Percentiles rank a stretch among this genome's conserved stretches.
phyloP scores from a whole-genome alignment of 108 stramenopile genomes.

The Nitzschia palea region DNA sequence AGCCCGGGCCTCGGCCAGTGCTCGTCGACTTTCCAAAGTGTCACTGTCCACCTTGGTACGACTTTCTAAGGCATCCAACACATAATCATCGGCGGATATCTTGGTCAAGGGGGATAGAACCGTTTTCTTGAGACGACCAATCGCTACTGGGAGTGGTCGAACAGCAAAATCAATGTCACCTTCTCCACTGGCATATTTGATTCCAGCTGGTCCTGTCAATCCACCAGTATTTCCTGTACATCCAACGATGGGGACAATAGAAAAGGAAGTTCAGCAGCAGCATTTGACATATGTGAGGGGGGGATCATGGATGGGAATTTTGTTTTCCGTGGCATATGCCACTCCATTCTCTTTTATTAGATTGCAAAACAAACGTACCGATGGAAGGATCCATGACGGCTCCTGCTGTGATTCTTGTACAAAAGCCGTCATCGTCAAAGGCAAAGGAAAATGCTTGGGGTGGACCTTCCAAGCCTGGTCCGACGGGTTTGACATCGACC shows the following conservation, averaged over 20 bases:
- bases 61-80: not conserved
- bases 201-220: conserved; percentile 55
- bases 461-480: conserved; percentile 37
- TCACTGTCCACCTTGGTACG: not conserved
- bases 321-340: no score
- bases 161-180: conserved; percentile 22
- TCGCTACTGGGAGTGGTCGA: conserved; percentile 37
- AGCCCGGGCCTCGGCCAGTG: conserved; percentile 22
- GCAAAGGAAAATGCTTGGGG: conserved; percentile 60
- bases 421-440: conserved; percentile 73
- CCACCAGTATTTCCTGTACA: conserved; percentile 61
- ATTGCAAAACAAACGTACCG: conserved; percentile 17
- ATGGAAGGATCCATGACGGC: conserved; percentile 59
- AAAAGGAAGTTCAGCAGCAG: no score
- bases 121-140: conserved; percentile 40
- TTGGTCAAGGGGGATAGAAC: conserved; percentile 40
- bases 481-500: conserved; percentile 51
- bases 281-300: no score
- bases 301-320: no score
- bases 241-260: no score
- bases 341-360: no score
- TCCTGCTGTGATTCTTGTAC: conserved; percentile 52
- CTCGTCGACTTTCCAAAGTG: conserved; percentile 1
- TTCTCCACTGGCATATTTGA: conserved; percentile 54
- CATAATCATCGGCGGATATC: conserved; percentile 44